Evolutionary conservation across 495 filamentous ascomycete species (phyloP).

Genomic region (Penicillium robsamsonii): DNA sequence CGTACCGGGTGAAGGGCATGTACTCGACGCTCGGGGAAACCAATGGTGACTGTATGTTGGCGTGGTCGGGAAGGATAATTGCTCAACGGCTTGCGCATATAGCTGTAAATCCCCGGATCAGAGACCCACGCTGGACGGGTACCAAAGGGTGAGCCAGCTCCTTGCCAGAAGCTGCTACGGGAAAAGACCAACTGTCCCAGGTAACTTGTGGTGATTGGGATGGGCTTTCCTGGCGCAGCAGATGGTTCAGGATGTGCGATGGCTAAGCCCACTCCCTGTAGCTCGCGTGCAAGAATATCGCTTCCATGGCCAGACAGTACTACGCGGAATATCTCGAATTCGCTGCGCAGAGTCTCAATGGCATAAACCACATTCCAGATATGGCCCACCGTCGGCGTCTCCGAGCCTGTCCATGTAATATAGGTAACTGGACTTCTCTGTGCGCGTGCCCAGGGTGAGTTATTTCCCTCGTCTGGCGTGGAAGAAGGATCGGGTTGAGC

Average conservation of each 20-base stretch:
- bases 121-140: constrained; percentile 23
- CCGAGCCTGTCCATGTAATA: constrained; percentile 31
- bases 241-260: constrained; percentile 20
- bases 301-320: constrained; percentile 16
- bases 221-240: constrained; percentile 24
- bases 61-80: constrained; percentile 16
- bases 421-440: constrained; percentile 30
- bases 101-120: constrained; percentile 16
- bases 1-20: constrained; percentile 48
- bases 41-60: constrained; percentile 23
- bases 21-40: constrained; percentile 21
- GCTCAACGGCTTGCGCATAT: constrained; percentile 19
- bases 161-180: constrained; percentile 28
- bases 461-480: constrained; percentile 28
- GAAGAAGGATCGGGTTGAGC: constrained; percentile 11
- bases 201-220: constrained; percentile 13
- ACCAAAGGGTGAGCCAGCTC: constrained; percentile 23
- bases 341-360: constrained; percentile 28
- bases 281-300: constrained; percentile 15
- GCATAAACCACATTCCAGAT: constrained; percentile 57
- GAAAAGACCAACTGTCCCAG: constrained; percentile 20
- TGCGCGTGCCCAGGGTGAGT: constrained; percentile 40
- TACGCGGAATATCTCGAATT: constrained; percentile 21
- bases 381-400: constrained; percentile 48
- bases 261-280: constrained; percentile 24